Evolutionary conservation across 345 rosid genomes (phyloP), one percentile per base, ranked within the genome.

Genomic region (Rubroshorea leprosula): DNA sequence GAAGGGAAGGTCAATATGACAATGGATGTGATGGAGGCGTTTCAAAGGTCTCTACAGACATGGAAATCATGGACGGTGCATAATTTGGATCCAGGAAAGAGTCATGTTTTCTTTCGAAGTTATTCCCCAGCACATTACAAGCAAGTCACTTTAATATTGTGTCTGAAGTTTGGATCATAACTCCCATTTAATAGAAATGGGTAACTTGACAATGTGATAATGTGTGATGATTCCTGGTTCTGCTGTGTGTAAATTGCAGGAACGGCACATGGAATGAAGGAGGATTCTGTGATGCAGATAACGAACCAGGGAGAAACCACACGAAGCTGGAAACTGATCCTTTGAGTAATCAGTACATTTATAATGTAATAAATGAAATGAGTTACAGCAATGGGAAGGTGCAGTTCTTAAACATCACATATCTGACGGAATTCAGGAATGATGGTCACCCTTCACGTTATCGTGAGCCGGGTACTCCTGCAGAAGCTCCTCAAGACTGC

Each of bases 41-140:
- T 86, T 64, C 64, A 21, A 24, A 84, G 74, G 71, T 83, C 95
- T 54, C 69, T 89, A 12, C 77, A 74, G 61, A 82, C 99, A 52
- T 73, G 78, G 81, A 85, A 73, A 77, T 69, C 81, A 27, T 82
- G 99, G 94, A 72, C 73, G 8, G 46, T 50, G 17, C 21, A 78
- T 25, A 83, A 57, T 45, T 68, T 84, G 22, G 78, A 84, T 63
- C 76, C 80, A 0, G 31, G 73, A 17, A 77, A 56, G 46, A 85
- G 74, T 64, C 80, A 73, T 58, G 62, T 84, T 62, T 83, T 93
- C 79, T 80, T 85, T 60, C 80, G 92, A 19, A 80, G 91, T 75
- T 85, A 73, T 74, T 83, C 97, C 48, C 92, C 99, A 0, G 78
- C 68, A 43, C 97, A 94, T 73, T 90, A 74, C 86, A 83, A 84